Evolutionary conservation across 257 asterid genomes (phyloP).

Genomic region (Solanum medicagineum): DNA sequence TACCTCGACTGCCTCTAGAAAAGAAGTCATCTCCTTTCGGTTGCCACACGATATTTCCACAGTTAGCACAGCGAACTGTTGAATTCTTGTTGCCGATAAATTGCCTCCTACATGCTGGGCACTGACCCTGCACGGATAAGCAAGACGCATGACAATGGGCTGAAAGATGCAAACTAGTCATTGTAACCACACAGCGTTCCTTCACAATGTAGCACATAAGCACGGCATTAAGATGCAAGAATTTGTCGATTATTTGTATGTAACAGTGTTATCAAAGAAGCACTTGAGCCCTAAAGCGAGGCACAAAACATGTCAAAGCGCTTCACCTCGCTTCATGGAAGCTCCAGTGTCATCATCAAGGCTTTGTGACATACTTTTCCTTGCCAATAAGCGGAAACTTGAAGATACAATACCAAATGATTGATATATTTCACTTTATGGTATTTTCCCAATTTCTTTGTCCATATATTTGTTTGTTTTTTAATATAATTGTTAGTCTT

Average conservation of each 20-base stretch:
- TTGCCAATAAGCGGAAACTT: neutral
- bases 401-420: neutral
- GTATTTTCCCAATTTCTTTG: neutral
- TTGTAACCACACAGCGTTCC: neutral
- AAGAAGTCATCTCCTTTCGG: constrained; percentile 60
- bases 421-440: neutral
- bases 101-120: constrained; percentile 87
- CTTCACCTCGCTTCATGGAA: neutral
- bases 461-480: neutral
- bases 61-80: constrained; percentile 70
- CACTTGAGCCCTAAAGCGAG: neutral
- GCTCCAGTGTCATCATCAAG: neutral
- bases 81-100: constrained; percentile 80
- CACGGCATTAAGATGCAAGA: neutral
- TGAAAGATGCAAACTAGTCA: neutral
- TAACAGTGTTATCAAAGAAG: neutral
- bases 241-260: neutral
- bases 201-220: neutral
- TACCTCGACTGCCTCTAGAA: constrained; percentile 50
- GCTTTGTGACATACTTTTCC: neutral
- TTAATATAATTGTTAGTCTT: neutral
- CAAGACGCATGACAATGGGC: neutral
- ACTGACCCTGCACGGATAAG: constrained; percentile 58
- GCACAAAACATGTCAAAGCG: neutral
- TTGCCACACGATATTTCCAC: constrained; percentile 94